These are phyloP conservation scores for Vaccinium corymbosum DNA, from an alignment of 148 eudicot genomes.

Conservation along the genomic window DNA sequence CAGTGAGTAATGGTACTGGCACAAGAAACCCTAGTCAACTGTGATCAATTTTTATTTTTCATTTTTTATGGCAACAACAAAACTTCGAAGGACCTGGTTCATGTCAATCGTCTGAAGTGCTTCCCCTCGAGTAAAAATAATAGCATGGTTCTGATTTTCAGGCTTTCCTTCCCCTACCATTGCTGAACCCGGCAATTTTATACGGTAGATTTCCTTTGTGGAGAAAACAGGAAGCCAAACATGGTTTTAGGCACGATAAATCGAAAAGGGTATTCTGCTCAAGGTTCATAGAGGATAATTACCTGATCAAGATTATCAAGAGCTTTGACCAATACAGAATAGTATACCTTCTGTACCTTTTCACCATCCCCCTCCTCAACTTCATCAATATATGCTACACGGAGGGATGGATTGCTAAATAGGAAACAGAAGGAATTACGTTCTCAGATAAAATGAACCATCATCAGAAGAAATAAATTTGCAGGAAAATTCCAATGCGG, in stretches of 20 bases:
- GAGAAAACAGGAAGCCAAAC: constrained; percentile 11
- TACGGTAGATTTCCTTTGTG: constrained; percentile 43
- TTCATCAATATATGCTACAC: constrained; percentile 57
- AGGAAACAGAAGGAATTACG: constrained; percentile 18
- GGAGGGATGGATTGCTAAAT: constrained; percentile 57
- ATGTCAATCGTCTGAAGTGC: constrained; percentile 28
- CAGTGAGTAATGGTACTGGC: background rate
- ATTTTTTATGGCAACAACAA: background rate
- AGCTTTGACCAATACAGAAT: constrained; percentile 53
- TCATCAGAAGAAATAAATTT: background rate
- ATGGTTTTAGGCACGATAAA: constrained; percentile 18
- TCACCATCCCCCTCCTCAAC: constrained; percentile 43
- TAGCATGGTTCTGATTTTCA: constrained; percentile 29
- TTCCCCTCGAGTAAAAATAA: constrained; percentile 28
- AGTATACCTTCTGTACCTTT: constrained; percentile 46
- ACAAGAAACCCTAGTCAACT: background rate
- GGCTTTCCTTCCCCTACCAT: constrained; percentile 55
- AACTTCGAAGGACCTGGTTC: constrained; percentile 23
- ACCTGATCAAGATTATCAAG: constrained; percentile 78
- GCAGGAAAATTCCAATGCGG: background rate
- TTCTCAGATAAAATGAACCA: constrained; percentile 14
- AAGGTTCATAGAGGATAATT: constrained; percentile 16
- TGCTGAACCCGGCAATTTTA: constrained; percentile 50
- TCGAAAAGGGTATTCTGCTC: constrained; percentile 11
- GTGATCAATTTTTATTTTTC: background rate